Evolutionary conservation across 139 green algal genomes (phyloP).

Genomic region (Raphidocelis subcapitata): DNA sequence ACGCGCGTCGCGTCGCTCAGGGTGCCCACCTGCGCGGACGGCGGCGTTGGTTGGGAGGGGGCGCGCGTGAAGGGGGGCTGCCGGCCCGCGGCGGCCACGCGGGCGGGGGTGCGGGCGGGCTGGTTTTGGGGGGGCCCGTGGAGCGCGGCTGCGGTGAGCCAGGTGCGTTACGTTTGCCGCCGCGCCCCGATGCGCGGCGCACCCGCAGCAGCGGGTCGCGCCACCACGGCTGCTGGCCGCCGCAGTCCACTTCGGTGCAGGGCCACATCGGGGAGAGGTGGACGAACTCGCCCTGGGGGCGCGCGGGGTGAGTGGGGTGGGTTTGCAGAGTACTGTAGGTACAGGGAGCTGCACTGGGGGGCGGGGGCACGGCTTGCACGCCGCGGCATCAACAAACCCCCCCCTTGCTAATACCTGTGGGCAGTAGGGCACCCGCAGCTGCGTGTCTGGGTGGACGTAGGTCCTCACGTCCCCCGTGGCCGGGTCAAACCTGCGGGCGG

Average conservation of each 20-base stretch:
- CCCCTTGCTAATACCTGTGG: conserved; percentile 51
- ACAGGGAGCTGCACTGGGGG: no score
- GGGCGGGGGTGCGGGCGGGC: not conserved
- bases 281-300: conserved; percentile 59
- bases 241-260: conserved; percentile 52
- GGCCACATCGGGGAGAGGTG: conserved; percentile 64
- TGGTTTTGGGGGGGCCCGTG: no score
- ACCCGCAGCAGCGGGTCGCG: no score
- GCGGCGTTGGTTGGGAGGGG: no score
- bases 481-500: conserved; percentile 65
- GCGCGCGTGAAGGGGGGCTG: no score
- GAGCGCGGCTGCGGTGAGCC: no score
- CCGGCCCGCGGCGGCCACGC: no score
- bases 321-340: not conserved
- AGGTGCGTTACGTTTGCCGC: not conserved
- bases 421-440: conserved; percentile 47
- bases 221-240: conserved; percentile 68
- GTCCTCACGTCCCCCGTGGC: conserved; percentile 52
- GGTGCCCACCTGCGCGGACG: conserved; percentile 48
- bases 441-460: conserved; percentile 52
- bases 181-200: no score
- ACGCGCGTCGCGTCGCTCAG: conserved; percentile 46
- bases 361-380: no score
- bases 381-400: no score
- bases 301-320: not conserved